Evolutionary conservation across 441 rosid genomes (phyloP).

Genomic region (Populus hybrid): DNA sequence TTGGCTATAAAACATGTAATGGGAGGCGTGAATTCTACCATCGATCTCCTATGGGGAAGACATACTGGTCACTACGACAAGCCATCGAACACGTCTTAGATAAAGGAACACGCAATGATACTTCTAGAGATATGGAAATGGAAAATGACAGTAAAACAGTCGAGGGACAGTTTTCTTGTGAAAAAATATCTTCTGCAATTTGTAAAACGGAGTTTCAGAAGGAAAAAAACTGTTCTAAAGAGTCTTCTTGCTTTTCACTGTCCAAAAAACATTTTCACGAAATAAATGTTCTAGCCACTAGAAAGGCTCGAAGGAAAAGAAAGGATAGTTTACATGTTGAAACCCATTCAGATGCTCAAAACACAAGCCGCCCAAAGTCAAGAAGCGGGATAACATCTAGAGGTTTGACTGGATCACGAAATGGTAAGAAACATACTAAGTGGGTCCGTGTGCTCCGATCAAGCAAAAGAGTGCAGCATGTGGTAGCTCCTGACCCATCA

Average conservation of each 20-base stretch:
- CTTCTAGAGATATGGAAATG: slow-evolving; percentile 13
- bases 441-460: slow-evolving; percentile 31
- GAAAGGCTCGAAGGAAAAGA: slow-evolving; percentile 24
- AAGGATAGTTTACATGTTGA: slow-evolving; percentile 16
- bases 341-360: slow-evolving; percentile 22
- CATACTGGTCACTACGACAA: slow-evolving; percentile 35
- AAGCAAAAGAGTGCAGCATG: slow-evolving; percentile 50
- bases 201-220: slow-evolving; percentile 10
- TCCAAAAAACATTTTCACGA: slow-evolving; percentile 2
- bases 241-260: slow-evolving; percentile 9
- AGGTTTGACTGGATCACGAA: slow-evolving; percentile 9
- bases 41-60: slow-evolving; percentile 40
- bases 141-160: slow-evolving; percentile 9
- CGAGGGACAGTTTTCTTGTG: slow-evolving; percentile 10
- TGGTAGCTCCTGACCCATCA: slow-evolving; percentile 28
- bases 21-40: slow-evolving; percentile 27
- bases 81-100: slow-evolving; percentile 39
- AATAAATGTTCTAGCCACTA: slow-evolving; percentile 16
- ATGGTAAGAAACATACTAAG: slow-evolving; percentile 12
- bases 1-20: slow-evolving; percentile 5
- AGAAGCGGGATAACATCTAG: slow-evolving; percentile 24
- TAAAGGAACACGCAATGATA: slow-evolving; percentile 10
- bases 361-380: slow-evolving; percentile 16
- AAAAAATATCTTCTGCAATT: slow-evolving; percentile 13
- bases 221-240: slow-evolving; percentile 5